These are phyloP conservation scores for Cutaneotrichosporon cyanovorans DNA, from an alignment of 1,284 basidiomycete species.

Conservation along the genomic window DNA sequence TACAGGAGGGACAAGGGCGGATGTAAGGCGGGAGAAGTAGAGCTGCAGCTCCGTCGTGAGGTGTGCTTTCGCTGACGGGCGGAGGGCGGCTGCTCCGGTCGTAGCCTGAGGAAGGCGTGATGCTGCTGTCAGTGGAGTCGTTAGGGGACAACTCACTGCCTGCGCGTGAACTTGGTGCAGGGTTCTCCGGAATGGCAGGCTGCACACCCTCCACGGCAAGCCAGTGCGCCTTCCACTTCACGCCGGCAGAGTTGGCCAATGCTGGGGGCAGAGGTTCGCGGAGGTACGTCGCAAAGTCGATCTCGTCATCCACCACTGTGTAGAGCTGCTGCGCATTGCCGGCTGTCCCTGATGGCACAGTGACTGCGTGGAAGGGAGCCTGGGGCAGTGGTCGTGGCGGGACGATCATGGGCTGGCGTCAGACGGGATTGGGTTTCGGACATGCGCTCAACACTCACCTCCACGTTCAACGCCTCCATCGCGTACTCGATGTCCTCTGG, in stretches of 20 bases:
- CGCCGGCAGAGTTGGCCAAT: conserved; percentile 35
- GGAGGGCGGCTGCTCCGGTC: conserved; percentile 36
- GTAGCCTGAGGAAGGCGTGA: conserved; percentile 24
- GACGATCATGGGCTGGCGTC: conserved; percentile 36
- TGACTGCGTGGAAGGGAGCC: conserved; percentile 56
- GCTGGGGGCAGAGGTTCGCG: conserved; percentile 46
- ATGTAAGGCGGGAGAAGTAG: conserved; percentile 87
- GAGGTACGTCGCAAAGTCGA: conserved; percentile 86
- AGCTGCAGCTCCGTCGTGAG: conserved; percentile 90
- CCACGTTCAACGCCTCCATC: conserved; percentile 86
- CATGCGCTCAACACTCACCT: conserved; percentile 46
- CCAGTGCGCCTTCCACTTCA: conserved; percentile 71
- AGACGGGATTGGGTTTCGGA: not conserved
- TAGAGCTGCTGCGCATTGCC: conserved; percentile 60
- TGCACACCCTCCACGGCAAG: conserved; percentile 96
- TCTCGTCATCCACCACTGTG: conserved; percentile 84
- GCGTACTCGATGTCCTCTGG: conserved; percentile 90
- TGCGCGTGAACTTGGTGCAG: conserved; percentile 51
- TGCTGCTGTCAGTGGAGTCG: conserved; percentile 15
- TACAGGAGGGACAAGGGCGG: conserved; percentile 62
- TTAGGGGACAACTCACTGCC: conserved; percentile 22
- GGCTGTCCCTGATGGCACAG: conserved; percentile 34
- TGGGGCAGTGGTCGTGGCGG: conserved; percentile 47
- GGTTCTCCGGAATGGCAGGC: conserved; percentile 93
- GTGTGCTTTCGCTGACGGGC: conserved; percentile 67